Base-by-base conservation (phyloP, 1,284 basidiomycete species). In the Sphaerobolus stellatus region DNA sequence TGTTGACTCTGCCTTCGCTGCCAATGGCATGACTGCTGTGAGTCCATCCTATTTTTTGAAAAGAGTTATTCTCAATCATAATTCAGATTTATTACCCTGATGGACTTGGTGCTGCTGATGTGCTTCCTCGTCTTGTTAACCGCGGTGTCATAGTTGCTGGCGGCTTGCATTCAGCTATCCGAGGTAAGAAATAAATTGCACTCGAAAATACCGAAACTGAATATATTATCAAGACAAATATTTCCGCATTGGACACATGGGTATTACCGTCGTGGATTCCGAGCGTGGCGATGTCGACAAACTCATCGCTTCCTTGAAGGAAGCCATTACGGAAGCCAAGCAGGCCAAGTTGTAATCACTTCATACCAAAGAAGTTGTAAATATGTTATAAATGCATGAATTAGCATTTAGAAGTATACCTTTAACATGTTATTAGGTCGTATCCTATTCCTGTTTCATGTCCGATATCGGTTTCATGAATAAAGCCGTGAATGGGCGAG, bases 1-100 rank as follows among this genome's bases (percentile, higher is more conserved):
- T 20, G 66, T 82, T 8, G 74, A 79, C 44, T 72, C 82, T 2
- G 75, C 79, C 5, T 78, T 80, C 53, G 81, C 88, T n/a, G 94
- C 94, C 5, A 95, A 95, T 66, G 93, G 94, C 45, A 96, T 98
- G 94, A 91, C 91, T 13, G 92, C 92, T 40, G 86, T 86, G 63
- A 56, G 79, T 67, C 18, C 31, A 63, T 11, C 27, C 28, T 44
- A 46, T 24, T 8, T 30, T 29, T 22, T 62, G 31, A 18, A 43
- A 7, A n/a, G 11, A 24, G 44, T 41, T 14, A 25, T 49, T 25
- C 38, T 25, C 6, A 52, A 41, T 20, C 50, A 38, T 20, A 55
- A 48, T 58, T 7, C 60, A 86, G 81, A 65, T 90, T 41, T 91
- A 89, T 71, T 90, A 84, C 69, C 94, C 94, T 14, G 80, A 85